phyloP scores from a whole-genome alignment of 2,329 filamentous ascomycete species.

The Cladosporium sp. region DNA sequence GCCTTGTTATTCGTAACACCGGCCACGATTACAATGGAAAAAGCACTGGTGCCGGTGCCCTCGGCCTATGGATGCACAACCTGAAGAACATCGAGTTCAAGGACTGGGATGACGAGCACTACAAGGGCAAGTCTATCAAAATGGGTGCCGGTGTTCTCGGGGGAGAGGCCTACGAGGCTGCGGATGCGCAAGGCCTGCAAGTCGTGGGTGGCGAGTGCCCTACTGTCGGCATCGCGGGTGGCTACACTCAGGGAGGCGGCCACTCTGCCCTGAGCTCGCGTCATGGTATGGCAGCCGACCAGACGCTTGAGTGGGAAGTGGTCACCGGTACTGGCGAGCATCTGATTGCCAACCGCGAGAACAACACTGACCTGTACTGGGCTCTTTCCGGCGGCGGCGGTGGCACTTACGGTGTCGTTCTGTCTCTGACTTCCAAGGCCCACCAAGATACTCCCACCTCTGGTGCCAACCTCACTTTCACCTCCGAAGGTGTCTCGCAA shows the following conservation, averaged over 20 bases:
- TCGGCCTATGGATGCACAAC: slow-evolving; percentile 54
- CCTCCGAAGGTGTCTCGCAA: slow-evolving; percentile 18
- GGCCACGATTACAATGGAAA: slow-evolving; percentile 49
- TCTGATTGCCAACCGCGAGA: slow-evolving; percentile 43
- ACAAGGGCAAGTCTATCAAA: slow-evolving; percentile 49
- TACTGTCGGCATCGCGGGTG: slow-evolving; percentile 55
- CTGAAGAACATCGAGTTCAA: slow-evolving; percentile 47
- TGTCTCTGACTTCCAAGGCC: slow-evolving; percentile 51
- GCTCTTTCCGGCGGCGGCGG: slow-evolving; percentile 57
- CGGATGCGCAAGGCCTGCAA: slow-evolving; percentile 42
- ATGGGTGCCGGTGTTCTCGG: slow-evolving; percentile 53
- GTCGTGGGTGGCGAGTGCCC: slow-evolving; percentile 53
- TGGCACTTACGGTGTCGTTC: slow-evolving; percentile 55
- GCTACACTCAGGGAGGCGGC: slow-evolving; percentile 58
- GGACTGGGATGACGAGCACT: slow-evolving; percentile 38
- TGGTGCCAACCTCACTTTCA: slow-evolving; percentile 44
- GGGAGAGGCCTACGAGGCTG: slow-evolving; percentile 43
- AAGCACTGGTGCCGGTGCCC: slow-evolving; percentile 56
- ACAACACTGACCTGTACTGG: slow-evolving; percentile 59
- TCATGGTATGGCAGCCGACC: slow-evolving; percentile 58
- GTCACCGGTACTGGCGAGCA: slow-evolving; percentile 49
- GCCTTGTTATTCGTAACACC: slow-evolving; percentile 43
- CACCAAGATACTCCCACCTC: slow-evolving; percentile 42
- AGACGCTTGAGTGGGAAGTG: slow-evolving; percentile 45
- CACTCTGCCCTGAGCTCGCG: slow-evolving; percentile 50